Evolutionary conservation across 805 yeast species (phyloP), one percentile per base, ranked within the genome.

Genomic region (Monosporozyma aquatica): DNA sequence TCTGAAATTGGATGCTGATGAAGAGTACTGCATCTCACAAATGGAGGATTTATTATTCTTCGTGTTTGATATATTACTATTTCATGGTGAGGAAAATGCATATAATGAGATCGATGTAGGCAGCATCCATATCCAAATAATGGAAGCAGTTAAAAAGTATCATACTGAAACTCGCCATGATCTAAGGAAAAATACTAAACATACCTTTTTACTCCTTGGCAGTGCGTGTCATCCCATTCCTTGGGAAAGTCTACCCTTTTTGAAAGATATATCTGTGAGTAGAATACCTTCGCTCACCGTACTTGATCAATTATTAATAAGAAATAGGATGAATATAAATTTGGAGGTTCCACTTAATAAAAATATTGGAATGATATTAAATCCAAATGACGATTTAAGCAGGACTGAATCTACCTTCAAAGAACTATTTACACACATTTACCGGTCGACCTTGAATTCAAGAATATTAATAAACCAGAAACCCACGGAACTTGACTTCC

Each of bases 181-280:
- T 44, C n/a, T 22, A 32, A 5, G 50, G 47, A 13, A 38, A 40
- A 38, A 47, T 50, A 40, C 41, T 34, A 46, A 68, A 6, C 96
- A 89, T 58, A 65, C 81, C 0, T 78, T 90, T 2, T 63, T 92
- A 38, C 66, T 92, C 3, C 75, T 86, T 3, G 80, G 89, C 21
- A 71, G 78, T 39, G 62, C 65, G 6, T 80, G 94, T 49, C 74
- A 75, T n/a, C 56, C 60, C 15, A 67, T 92, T 25, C 98, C 98
- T 0, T 92, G 97, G 97, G 99, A 92, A 54, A 79, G 87, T 1
- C 55, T 89, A 25, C 71, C 78, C 0, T 69, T 71, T 35, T 57
- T 89, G 43, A 60, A 74, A 40, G 55, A 56, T 0, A 65, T 62
- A 37, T 78, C 95, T 0, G 72, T 83, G 0, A 75, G 94, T 0